A percentile compares a stretch with the other conserved stretches of the same genome.
Conservation (phyloP, 306 rosid genomes). For the Lathyrus sativus region DNA sequence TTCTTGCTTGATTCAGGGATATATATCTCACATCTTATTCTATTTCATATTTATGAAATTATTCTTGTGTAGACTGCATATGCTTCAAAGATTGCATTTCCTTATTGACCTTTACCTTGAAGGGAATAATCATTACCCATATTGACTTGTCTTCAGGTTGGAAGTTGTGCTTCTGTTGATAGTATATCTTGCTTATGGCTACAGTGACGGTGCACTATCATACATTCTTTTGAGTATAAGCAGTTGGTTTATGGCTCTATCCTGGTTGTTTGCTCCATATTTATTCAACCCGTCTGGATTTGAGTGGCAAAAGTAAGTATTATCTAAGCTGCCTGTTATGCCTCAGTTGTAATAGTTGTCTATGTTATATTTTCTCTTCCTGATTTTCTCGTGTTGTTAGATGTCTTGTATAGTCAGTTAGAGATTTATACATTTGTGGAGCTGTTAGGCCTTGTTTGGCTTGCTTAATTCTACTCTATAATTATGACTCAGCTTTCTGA, state of each 20-base stretch:
- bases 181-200: constrained; percentile 85
- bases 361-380: background rate
- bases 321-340: background rate
- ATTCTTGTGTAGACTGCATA: constrained; percentile 6
- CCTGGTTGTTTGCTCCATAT: constrained; percentile 98
- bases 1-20: background rate
- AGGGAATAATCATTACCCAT: constrained; percentile 18
- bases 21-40: background rate
- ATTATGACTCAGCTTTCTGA: background rate
- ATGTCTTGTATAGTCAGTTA: background rate
- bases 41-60: constrained; percentile 1
- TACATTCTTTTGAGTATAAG: constrained; percentile 83
- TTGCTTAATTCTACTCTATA: background rate
- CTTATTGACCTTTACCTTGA: constrained; percentile 12
- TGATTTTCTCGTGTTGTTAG: background rate
- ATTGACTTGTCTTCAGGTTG: constrained; percentile 59
- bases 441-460: background rate
- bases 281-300: constrained; percentile 96
- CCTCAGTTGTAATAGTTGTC: background rate
- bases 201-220: constrained; percentile 59
- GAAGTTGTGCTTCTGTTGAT: constrained; percentile 85
- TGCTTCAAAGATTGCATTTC: constrained; percentile 10
- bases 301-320: constrained; percentile 97
- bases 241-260: constrained; percentile 98
- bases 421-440: background rate